Percentiles rank a stretch among this genome's conserved stretches.
These are phyloP conservation scores for Colletotrichum gloeosporioides DNA, from an alignment of 2,329 filamentous ascomycete species.

Conservation along the genomic window DNA sequence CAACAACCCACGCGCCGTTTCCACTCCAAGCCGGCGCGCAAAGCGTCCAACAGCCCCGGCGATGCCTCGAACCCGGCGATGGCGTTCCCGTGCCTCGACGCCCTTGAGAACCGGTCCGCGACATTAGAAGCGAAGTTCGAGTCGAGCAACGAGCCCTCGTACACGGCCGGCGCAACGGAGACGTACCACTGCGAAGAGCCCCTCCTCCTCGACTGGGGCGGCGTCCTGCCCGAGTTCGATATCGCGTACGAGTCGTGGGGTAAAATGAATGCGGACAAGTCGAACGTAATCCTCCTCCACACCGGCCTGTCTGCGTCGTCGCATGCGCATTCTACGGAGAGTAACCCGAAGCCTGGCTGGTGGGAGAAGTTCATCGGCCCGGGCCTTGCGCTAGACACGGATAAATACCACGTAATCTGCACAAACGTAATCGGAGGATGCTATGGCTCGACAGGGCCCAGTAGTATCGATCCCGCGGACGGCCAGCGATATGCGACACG, in stretches of 20 bases:
- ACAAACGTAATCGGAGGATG: conserved; percentile 97
- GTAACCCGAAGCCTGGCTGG: conserved; percentile 91
- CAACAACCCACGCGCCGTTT: conserved; percentile 11
- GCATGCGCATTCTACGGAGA: conserved; percentile 89
- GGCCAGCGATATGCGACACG: conserved; percentile 89
- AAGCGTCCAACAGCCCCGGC: conserved; percentile 28
- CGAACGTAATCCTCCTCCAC: conserved; percentile 90
- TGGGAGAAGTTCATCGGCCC: conserved; percentile 99
- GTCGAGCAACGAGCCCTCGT: conserved; percentile 85
- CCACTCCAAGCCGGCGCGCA: conserved; percentile 17
- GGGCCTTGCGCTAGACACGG: conserved; percentile 82
- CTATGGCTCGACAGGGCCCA: conserved; percentile 92
- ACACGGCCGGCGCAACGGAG: conserved; percentile 87
- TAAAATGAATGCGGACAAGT: conserved; percentile 75
- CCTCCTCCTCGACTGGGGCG: conserved; percentile 91
- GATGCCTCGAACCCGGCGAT: conserved; percentile 80
- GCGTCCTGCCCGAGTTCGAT: conserved; percentile 85
- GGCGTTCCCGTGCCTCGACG: conserved; percentile 89
- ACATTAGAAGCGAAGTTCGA: conserved; percentile 72
- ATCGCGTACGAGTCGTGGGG: conserved; percentile 97
- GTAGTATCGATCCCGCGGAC: conserved; percentile 86
- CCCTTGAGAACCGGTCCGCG: conserved; percentile 78
- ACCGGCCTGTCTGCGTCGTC: conserved; percentile 97
- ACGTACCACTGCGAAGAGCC: conserved; percentile 76
- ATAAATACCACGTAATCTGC: conserved; percentile 92